Conservation (phyloP, 108 stramenopile species). For the Pseudonitzschia delicatissima region DNA sequence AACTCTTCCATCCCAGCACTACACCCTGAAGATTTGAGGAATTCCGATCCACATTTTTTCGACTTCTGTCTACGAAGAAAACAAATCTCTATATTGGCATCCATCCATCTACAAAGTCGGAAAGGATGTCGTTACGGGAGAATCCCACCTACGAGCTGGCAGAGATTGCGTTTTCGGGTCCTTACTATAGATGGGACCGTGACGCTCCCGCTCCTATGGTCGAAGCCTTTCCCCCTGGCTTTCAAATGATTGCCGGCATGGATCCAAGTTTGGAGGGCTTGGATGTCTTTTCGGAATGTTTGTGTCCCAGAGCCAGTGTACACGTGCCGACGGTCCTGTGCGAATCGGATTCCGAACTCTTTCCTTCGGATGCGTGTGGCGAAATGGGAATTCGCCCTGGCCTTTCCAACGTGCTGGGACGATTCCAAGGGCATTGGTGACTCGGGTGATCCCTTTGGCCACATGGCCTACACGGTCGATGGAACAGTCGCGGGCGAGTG, state of each 20-base stretch:
- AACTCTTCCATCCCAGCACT: constrained; percentile 24
- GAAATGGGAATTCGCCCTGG: constrained; percentile 12
- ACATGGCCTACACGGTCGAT: constrained; percentile 30
- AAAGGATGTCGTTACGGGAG: background rate
- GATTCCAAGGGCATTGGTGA: constrained; percentile 5
- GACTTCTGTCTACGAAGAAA: constrained; percentile 17
- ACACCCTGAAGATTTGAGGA: constrained; percentile 6
- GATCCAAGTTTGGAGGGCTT: constrained; percentile 24
- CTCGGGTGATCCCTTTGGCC: constrained; percentile 11
- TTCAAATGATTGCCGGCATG: constrained; percentile 33
- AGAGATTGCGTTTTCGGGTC: constrained; percentile 4
- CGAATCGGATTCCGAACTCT: too few relatives aligned
- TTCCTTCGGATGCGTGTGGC: too few relatives aligned
- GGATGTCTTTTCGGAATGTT: constrained; percentile 1
- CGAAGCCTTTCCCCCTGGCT: constrained; percentile 28
- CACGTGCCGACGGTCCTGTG: too few relatives aligned
- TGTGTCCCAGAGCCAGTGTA: too few relatives aligned
- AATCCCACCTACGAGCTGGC: background rate
- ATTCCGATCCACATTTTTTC: constrained; percentile 5
- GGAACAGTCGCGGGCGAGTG: constrained; percentile 29
- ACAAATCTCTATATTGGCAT: constrained; percentile 17
- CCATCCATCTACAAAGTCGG: constrained; percentile 12
- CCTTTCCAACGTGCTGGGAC: constrained; percentile 35
- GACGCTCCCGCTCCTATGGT: constrained; percentile 11
- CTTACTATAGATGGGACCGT: constrained; percentile 41